phyloP scores from a whole-genome alignment of 495 filamentous ascomycete species.

The Xylaria telfairii region DNA sequence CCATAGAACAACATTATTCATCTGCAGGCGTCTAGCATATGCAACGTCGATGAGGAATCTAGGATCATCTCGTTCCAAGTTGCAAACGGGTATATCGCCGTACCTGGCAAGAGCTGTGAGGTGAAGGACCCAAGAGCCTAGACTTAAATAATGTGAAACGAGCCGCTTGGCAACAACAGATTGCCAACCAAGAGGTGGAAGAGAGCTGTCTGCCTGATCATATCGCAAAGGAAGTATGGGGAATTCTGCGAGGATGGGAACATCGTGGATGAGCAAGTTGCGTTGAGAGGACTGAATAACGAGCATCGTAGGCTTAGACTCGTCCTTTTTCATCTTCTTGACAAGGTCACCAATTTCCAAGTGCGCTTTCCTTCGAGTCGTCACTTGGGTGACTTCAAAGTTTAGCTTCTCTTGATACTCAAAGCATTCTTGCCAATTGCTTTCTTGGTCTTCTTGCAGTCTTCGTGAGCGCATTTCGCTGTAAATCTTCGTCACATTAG shows the following conservation, averaged over 20 bases:
- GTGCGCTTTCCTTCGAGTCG: constrained; percentile 84
- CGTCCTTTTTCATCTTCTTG: constrained; percentile 87
- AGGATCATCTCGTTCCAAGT: constrained; percentile 92
- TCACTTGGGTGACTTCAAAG: constrained; percentile 87
- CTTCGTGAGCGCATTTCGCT: constrained; percentile 71
- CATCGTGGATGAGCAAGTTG: constrained; percentile 78
- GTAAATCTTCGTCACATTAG: constrained; percentile 91
- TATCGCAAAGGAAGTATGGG: constrained; percentile 80
- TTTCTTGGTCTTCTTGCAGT: constrained; percentile 67
- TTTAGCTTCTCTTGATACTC: constrained; percentile 85
- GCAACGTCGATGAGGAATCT: constrained; percentile 94
- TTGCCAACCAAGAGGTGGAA: constrained; percentile 95
- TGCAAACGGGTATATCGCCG: constrained; percentile 93
- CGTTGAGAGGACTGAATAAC: constrained; percentile 91
- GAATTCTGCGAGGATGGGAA: constrained; percentile 83
- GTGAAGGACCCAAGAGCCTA: constrained; percentile 91
- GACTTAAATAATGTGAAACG: constrained; percentile 85
- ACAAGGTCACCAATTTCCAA: constrained; percentile 83
- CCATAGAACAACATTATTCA: constrained; percentile 96
- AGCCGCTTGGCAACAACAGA: constrained; percentile 83
- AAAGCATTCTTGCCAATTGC: constrained; percentile 78
- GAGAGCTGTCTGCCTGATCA: constrained; percentile 81
- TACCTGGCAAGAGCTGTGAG: constrained; percentile 86
- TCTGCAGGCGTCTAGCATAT: constrained; percentile 87
- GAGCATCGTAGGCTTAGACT: constrained; percentile 75